A percentile compares a stretch with the other conserved stretches of the same genome.
phyloP scores from a whole-genome alignment of 306 rosid species.

The Glycine latifolia region DNA sequence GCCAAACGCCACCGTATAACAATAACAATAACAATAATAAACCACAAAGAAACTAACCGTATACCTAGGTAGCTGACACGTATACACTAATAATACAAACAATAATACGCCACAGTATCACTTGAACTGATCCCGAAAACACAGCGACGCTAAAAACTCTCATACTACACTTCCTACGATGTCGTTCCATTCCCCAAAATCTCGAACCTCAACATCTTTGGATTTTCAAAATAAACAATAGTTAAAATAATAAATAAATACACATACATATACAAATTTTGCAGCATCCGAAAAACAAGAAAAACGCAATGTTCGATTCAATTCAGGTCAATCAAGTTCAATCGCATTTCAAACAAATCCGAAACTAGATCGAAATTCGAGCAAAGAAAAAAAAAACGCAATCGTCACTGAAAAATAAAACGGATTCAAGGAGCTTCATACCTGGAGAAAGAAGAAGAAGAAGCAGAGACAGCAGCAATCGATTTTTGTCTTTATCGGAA shows the following conservation, averaged over 20 bases:
- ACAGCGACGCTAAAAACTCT: conserved; percentile 42
- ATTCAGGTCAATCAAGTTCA: conserved; percentile 44
- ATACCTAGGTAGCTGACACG: conserved; percentile 39
- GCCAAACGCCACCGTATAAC: conserved; percentile 11
- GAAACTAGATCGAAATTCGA: conserved; percentile 60
- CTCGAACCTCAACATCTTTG: conserved; percentile 49
- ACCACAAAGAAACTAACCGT: conserved; percentile 6
- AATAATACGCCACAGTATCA: conserved; percentile 13
- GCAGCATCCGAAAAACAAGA: conserved; percentile 44
- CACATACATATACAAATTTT: not conserved
- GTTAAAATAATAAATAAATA: too few species aligned
- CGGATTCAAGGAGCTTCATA: conserved; percentile 29
- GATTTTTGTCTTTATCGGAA: conserved; percentile 28
- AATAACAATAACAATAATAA: not conserved
- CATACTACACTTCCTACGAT: conserved; percentile 34
- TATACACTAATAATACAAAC: conserved; percentile 19
- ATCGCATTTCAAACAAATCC: conserved; percentile 49
- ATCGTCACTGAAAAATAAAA: not conserved
- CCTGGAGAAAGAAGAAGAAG: conserved; percentile 33
- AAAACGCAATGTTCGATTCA: conserved; percentile 29
- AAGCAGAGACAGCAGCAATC: conserved; percentile 38
- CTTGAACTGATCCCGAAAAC: conserved; percentile 51
- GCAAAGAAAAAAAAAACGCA: not conserved
- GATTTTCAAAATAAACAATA: conserved; percentile 25
- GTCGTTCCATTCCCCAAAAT: conserved; percentile 48